Conservation (phyloP, 306 rosid genomes). For the Cucurbita argyrosperma region DNA sequence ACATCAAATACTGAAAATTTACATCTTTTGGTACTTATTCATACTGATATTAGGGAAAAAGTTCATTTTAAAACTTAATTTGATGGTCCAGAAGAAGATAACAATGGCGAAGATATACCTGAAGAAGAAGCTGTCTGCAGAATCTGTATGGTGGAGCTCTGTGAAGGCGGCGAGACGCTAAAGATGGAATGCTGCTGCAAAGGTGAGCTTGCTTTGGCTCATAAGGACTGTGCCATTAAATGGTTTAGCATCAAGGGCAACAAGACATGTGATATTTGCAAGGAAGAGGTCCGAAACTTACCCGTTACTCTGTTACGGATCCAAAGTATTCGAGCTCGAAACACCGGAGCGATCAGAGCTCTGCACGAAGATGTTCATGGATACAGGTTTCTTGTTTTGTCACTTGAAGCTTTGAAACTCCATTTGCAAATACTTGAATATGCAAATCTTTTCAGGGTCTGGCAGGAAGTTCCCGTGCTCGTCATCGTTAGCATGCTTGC, state of each 20-base stretch:
- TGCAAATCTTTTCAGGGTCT: slow-evolving; percentile 39
- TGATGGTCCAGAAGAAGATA: slow-evolving; percentile 36
- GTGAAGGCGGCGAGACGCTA: slow-evolving; percentile 94
- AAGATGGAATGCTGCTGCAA: slow-evolving; percentile 97
- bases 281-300: slow-evolving; percentile 76
- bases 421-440: background rate
- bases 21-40: background rate
- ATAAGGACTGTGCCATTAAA: slow-evolving; percentile 81
- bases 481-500: slow-evolving; percentile 96
- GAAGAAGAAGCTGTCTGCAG: slow-evolving; percentile 96
- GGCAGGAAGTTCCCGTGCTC: slow-evolving; percentile 97
- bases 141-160: slow-evolving; percentile 73
- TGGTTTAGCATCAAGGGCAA: slow-evolving; percentile 96
- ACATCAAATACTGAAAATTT: background rate
- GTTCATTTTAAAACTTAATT: background rate
- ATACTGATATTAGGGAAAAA: background rate
- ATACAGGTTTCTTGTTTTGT: slow-evolving; percentile 31
- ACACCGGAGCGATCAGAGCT: slow-evolving; percentile 31
- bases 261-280: slow-evolving; percentile 91
- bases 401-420: background rate
- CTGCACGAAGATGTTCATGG: slow-evolving; percentile 39
- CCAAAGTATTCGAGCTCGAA: slow-evolving; percentile 44
- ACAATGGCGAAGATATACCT: slow-evolving; percentile 71
- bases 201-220: slow-evolving; percentile 97
- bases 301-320: slow-evolving; percentile 77